phyloP scores from a whole-genome alignment of 768 basidiomycete genomes.

The Pisolithus marmoratus region DNA sequence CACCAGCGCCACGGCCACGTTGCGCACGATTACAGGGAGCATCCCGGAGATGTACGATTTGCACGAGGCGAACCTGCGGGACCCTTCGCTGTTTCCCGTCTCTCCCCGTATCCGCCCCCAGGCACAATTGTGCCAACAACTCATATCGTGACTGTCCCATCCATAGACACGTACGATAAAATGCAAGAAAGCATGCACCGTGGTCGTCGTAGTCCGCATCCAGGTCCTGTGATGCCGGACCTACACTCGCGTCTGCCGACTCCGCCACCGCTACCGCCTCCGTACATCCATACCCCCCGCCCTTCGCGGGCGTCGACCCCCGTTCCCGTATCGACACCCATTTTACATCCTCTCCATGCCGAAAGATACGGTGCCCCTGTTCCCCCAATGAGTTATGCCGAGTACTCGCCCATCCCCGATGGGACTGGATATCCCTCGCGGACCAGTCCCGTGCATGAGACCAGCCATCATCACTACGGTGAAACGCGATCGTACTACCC shows the following conservation, averaged over 20 bases:
- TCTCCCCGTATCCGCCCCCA: slow-evolving; percentile 20
- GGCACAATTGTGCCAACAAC: slow-evolving; percentile 18
- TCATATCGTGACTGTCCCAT: slow-evolving; percentile 11
- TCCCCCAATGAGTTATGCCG: not conserved
- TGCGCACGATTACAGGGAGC: not conserved
- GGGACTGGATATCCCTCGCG: not conserved
- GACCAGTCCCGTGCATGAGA: not conserved
- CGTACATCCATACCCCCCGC: not conserved
- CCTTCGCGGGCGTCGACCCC: not conserved
- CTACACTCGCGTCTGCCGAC: not conserved
- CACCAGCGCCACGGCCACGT: slow-evolving; percentile 7
- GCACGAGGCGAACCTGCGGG: slow-evolving; percentile 7
- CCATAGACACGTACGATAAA: slow-evolving; percentile 11
- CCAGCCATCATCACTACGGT: not conserved
- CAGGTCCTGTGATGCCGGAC: not conserved
- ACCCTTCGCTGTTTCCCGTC: not conserved
- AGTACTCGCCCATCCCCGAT: not conserved
- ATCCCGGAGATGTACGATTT: slow-evolving; percentile 9
- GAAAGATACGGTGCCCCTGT: not conserved
- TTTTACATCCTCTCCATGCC: not conserved
- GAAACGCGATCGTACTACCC: not conserved
- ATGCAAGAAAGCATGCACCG: not conserved
- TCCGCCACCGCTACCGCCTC: not conserved
- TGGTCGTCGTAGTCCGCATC: not conserved
- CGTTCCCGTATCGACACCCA: not conserved